Base-by-base conservation (phyloP, 495 filamentous ascomycete species). In the Bacidia gigantensis region DNA sequence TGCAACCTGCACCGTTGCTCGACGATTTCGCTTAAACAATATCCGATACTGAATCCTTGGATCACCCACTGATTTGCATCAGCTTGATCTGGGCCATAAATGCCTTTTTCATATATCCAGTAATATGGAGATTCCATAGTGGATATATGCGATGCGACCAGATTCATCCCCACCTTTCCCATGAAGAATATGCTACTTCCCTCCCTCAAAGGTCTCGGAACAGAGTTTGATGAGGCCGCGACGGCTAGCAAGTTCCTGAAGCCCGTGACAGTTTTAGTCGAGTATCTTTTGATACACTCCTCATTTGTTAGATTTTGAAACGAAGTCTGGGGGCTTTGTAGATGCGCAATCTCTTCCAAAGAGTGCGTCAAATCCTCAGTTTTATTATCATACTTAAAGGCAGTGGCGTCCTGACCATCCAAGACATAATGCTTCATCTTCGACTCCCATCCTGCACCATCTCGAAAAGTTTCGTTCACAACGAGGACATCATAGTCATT, bases 1-100 rank as follows among this genome's bases (percentile, higher is more conserved):
- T 69, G 62, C 24, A 79, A 53, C 49, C 64, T 61, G 58, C 75
- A 78, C 3, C 55, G 51, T 41, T 68, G 61, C n/a, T 39, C 39
- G 1, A 62, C 49, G 3, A 26, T 41, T 49, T 69, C 42, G 43
- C 65, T 65, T n/a, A 72, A 61, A 57, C 74, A 77, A 51, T 73
- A 67, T 1, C 64, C 51, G 11, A 69, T 61, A 10, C n/a, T 39
- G 32, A 39, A 10, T 10, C 32, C 32, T 10, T 39, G n/a, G n/a
- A n/a, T n/a, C n/a, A n/a, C n/a, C n/a, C n/a, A n/a, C n/a, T n/a
- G n/a, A n/a, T n/a, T 5, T 47, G 55, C 32, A 53, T 26, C 23
- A 38, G 26, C 12, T 58, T 53, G 3, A n/a, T 3, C 14, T 2
- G 9, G 3, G 0, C 26, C n/a, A n/a, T n/a, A n/a, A n/a, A n/a